phyloP scores from a whole-genome alignment of 2,329 filamentous ascomycete genomes.

The Claviceps arundinis region DNA sequence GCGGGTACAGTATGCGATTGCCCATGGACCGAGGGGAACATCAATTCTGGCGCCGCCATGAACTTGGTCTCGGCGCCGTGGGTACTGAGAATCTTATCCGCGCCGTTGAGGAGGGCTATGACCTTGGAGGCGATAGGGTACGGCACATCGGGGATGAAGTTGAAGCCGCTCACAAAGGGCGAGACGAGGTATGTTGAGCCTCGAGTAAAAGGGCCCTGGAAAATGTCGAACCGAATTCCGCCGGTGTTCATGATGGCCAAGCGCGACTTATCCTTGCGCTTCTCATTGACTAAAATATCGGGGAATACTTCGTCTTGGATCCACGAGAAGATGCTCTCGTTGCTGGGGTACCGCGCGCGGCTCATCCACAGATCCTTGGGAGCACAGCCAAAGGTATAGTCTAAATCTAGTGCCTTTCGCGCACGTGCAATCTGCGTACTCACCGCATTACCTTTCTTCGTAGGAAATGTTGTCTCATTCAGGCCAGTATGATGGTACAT shows the following conservation, averaged over 20 bases:
- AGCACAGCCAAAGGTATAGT: constrained; percentile 68
- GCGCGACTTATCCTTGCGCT: constrained; percentile 46
- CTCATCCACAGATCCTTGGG: constrained; percentile 73
- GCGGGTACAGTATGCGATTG: constrained; percentile 3
- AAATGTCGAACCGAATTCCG: constrained; percentile 87
- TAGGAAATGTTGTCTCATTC: constrained; percentile 61
- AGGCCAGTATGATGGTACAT: constrained; percentile 68
- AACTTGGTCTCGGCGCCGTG: constrained; percentile 27
- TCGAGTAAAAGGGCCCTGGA: constrained; percentile 78
- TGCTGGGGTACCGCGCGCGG: constrained; percentile 57
- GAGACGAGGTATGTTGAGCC: constrained; percentile 79
- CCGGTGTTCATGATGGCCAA: constrained; percentile 80
- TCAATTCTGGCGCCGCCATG: constrained; percentile 36
- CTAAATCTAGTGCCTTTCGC: constrained; percentile 57
- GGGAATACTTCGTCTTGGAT: constrained; percentile 66
- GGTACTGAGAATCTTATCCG: constrained; percentile 32
- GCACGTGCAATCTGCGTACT: constrained; percentile 56
- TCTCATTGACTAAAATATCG: constrained; percentile 43
- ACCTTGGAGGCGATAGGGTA: constrained; percentile 62
- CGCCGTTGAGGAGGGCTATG: constrained; percentile 42
- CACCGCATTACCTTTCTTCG: constrained; percentile 58
- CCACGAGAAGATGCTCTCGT: constrained; percentile 70
- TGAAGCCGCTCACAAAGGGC: constrained; percentile 72
- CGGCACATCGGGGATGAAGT: constrained; percentile 67
- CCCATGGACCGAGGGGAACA: constrained; percentile 11